phyloP scores from a whole-genome alignment of 495 filamentous ascomycete species.

The Gamarada debralockiae region DNA sequence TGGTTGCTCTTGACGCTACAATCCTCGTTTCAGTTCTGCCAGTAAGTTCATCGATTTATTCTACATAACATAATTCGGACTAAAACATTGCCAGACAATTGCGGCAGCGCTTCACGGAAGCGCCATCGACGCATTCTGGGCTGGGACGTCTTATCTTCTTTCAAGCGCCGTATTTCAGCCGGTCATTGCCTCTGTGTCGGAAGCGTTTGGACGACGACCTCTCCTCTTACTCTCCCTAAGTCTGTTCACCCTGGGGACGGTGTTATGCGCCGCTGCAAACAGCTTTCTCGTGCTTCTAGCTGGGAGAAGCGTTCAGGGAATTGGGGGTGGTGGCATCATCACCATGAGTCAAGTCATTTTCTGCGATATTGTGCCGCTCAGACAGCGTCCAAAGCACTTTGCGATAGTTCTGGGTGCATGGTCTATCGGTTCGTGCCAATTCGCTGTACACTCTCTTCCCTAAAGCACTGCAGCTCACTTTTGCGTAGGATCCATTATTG shows the following conservation, averaged over 20 bases:
- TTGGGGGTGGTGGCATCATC: slow-evolving; percentile 65
- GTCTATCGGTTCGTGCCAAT: slow-evolving; percentile 60
- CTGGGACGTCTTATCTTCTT: slow-evolving; percentile 51
- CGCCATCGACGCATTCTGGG: slow-evolving; percentile 55
- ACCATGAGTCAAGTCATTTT: slow-evolving; percentile 58
- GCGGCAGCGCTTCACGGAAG: slow-evolving; percentile 40
- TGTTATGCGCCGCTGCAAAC: slow-evolving; percentile 54
- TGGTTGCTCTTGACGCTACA: slow-evolving; percentile 53
- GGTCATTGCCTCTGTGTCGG: slow-evolving; percentile 39
- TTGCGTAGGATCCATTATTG: slow-evolving; percentile 52
- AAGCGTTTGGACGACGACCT: slow-evolving; percentile 43
- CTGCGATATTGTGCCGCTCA: slow-evolving; percentile 55
- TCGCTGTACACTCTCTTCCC: slow-evolving; percentile 25
- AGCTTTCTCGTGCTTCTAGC: slow-evolving; percentile 55
- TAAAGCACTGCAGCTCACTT: slow-evolving; percentile 47
- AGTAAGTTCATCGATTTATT: no score
- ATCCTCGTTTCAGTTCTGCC: slow-evolving; percentile 44
- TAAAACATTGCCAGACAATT: slow-evolving; percentile 24
- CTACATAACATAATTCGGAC: no score
- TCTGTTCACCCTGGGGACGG: slow-evolving; percentile 52
- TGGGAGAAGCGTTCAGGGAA: slow-evolving; percentile 62
- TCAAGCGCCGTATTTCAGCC: slow-evolving; percentile 46
- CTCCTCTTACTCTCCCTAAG: slow-evolving; percentile 45
- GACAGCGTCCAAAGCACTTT: slow-evolving; percentile 37
- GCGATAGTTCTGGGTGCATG: slow-evolving; percentile 39